These are phyloP conservation scores for Malassezia psittaci DNA, from an alignment of 1,284 basidiomycete species.

Conservation along the genomic window DNA sequence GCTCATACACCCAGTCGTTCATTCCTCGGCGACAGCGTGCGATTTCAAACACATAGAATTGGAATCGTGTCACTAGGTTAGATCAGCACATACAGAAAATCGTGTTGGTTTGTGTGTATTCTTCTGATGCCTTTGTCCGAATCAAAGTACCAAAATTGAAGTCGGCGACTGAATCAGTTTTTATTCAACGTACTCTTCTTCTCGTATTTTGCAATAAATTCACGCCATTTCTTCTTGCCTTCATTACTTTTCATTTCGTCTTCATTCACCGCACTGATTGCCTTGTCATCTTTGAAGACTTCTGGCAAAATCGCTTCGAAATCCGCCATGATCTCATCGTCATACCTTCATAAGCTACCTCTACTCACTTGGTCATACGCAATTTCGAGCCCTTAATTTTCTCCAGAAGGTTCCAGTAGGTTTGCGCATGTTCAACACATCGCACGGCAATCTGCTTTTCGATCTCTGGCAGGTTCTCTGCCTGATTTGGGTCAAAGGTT, in stretches of 20 bases:
- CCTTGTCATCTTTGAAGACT: constrained; percentile 6
- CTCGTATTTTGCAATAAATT: constrained; percentile 70
- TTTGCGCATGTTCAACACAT: constrained; percentile 68
- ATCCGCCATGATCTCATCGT: constrained; percentile 60
- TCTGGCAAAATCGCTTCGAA: constrained; percentile 76
- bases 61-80: constrained; percentile 48
- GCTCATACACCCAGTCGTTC: constrained; percentile 63
- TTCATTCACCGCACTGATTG: constrained; percentile 68
- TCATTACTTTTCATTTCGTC: constrained; percentile 83
- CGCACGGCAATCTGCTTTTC: constrained; percentile 93
- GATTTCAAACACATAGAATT: constrained; percentile 94
- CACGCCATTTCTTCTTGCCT: constrained; percentile 86
- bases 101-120: constrained; percentile 85
- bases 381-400: constrained; percentile 68
- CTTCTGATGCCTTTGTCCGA: constrained; percentile 65
- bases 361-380: constrained; percentile 63
- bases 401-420: constrained; percentile 88
- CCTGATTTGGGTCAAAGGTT: constrained; percentile 41
- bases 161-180: constrained; percentile 57
- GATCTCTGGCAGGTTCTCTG: constrained; percentile 83
- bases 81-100: constrained; percentile 65
- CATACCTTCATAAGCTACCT: constrained; percentile 6
- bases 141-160: constrained; percentile 96
- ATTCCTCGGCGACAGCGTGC: constrained; percentile 80
- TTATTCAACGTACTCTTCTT: constrained; percentile 48